Base-by-base conservation (phyloP, 768 basidiomycete species). In the Neoboletus brunneissimus region DNA sequence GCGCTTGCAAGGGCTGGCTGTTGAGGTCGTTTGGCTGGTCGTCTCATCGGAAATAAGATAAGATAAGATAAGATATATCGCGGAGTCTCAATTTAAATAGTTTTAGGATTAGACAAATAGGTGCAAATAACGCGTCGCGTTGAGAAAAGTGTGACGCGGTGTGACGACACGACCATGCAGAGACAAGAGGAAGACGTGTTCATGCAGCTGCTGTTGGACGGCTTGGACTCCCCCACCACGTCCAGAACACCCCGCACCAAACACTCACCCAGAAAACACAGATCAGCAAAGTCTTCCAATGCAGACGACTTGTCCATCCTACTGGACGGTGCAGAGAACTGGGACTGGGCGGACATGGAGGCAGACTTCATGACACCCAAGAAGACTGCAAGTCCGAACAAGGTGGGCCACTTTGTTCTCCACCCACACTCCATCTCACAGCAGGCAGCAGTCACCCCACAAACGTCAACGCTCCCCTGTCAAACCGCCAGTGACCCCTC, bases 291-390 rank as follows among this genome's bases (percentile, higher is more conserved):
- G 8, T 0, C 13, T 6, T 20, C 62, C 54, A 53, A 55, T 27
- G 27, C 27, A 55, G 38, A 41, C 27, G 81, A 86, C 57, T 61
- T 86, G 31, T 65, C 72, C 3, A 64, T 71, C 4, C 74, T 89
- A 15, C 64, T 87, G n/a, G 81, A 85, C 29, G 88, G 86, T 0
- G 83, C 82, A 1, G 88, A 87, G 63, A 75, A 79, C 37, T 88
- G 87, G 85, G 85, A 90, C 60, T 84, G 86, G 81, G 75, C 80
- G 32, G 81, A 84, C 56, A 79, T 80, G 76, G 74, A 77, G 48
- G 67, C 73, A 0, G 81, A 83, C 56, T 76, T 77, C 31, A 57
- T 81, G 42, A 79, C 79, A 2, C 84, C 84, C 4, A 78, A 82
- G 54, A 73, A 75, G 32, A 66, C 66, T 3, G 60, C 61, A 12